Base-by-base conservation (phyloP, 352 stramenopile species). In the Phytophthora sansomeana region DNA sequence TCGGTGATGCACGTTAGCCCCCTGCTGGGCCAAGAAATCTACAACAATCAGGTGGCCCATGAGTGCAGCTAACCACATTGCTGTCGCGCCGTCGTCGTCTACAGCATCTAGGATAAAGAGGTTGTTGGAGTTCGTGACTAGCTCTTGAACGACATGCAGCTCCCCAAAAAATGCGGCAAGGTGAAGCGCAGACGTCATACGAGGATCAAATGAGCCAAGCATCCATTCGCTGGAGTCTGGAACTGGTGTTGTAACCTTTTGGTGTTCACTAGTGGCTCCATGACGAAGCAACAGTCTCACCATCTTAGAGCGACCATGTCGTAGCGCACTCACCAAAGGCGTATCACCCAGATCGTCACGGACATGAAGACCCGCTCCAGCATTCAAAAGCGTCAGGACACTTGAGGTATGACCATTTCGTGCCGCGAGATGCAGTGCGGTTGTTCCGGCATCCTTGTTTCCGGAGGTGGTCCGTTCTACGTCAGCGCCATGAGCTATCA, bases 41-140 rank as follows among this genome's bases (percentile, higher is more conserved):
- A 85, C 72, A 16, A 84, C 47, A 24, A 67, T 60, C 9, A 82
- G 39, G 35, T 77, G 69, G 0, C 78, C 78, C 51, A 73, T 67
- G 11, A 72, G 33, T 11, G 70, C 75, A 3, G 78, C 78, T 11
- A 85, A 61, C 63, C 73, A 81, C 8, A 82, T 28, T 4, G 77
- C 65, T 5, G 68, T 79, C 2, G 63, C 67, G 9, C 77, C 74
- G 7, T 82, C 63, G 14, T 56, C 44, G 38, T 84, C 74, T 0
- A 49, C 38, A 4, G 70, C 69, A 50, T 83, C 73, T 6, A 83
- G 35, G 11, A 63, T 53, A 8, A 72, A 63, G 38, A 60, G 11
- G n/a, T n/a, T 47, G 13, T 32, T 67, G 7, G 56, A 58, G 13
- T 17, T 43, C 17, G 46, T 44, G 16, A 41, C 66, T 5, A 81